These are phyloP conservation scores for Ehretia macrophylla DNA, from an alignment of 257 asterid species.

Conservation along the genomic window DNA sequence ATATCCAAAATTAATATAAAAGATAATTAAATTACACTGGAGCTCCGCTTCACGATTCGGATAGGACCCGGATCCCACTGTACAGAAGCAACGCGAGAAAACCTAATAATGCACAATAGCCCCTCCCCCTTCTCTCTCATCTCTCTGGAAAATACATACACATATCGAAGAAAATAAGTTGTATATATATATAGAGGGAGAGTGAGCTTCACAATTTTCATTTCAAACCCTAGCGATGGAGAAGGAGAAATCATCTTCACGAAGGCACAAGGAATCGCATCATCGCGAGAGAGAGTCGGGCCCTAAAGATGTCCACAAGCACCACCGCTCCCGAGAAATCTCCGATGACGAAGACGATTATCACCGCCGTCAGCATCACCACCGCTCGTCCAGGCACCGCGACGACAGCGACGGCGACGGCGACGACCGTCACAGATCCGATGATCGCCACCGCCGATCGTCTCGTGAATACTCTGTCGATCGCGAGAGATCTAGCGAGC, in stretches of 20 bases:
- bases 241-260: slow-evolving; percentile 1
- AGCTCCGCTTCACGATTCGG: too few species aligned
- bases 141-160: too few species aligned
- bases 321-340: slow-evolving; percentile 23
- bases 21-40: too few species aligned
- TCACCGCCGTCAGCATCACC: slow-evolving; percentile 29
- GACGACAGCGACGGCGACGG: slow-evolving; percentile 30
- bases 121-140: too few species aligned
- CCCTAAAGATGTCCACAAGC: slow-evolving; percentile 8
- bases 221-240: slow-evolving; percentile 1
- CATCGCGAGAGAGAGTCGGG: background rate
- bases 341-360: slow-evolving; percentile 40
- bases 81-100: too few species aligned
- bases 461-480: slow-evolving; percentile 22
- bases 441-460: slow-evolving; percentile 24
- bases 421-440: slow-evolving; percentile 42
- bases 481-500: slow-evolving; percentile 27
- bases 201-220: background rate
- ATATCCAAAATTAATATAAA: too few species aligned
- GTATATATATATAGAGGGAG: too few species aligned
- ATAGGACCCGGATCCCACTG: too few species aligned
- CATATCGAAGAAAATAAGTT: too few species aligned
- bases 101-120: too few species aligned
- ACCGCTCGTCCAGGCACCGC: slow-evolving; percentile 32
- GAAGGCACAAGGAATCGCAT: slow-evolving; percentile 6